Percentiles rank a stretch among this genome's conserved stretches.
These are phyloP conservation scores for Aspergillus pseudoglaucus DNA, from an alignment of 2,329 filamentous ascomycete species.

Conservation along the genomic window DNA sequence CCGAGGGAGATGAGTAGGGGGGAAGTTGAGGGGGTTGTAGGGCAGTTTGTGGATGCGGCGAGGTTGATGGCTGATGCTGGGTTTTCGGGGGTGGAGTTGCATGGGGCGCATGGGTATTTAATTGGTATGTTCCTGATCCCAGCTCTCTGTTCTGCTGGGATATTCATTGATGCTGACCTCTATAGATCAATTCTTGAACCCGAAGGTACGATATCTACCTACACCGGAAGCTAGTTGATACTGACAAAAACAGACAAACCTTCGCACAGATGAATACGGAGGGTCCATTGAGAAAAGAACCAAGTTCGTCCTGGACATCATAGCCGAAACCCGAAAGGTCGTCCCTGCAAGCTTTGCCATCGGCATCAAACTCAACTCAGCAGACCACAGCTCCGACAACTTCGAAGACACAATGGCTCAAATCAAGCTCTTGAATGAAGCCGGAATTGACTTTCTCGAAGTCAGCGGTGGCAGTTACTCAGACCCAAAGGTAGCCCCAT, in stretches of 20 bases:
- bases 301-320: constrained; percentile 41
- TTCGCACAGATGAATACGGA: constrained; percentile 44
- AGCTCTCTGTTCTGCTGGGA: too few species aligned
- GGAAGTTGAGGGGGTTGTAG: constrained; percentile 51
- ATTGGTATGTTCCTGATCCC: constrained; percentile 41
- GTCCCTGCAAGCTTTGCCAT: constrained; percentile 41
- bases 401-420: constrained; percentile 53
- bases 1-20: constrained; percentile 51
- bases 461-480: constrained; percentile 59
- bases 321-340: constrained; percentile 35
- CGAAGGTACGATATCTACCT: constrained; percentile 22
- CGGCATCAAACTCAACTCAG: constrained; percentile 47
- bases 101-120: constrained; percentile 48
- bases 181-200: constrained; percentile 31
- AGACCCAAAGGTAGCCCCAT: constrained; percentile 39
- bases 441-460: constrained; percentile 59
- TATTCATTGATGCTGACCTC: too few species aligned
- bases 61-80: constrained; percentile 44
- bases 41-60: constrained; percentile 49
- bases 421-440: constrained; percentile 39
- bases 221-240: too few species aligned
- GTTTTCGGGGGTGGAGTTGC: constrained; percentile 49
- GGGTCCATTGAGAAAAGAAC: constrained; percentile 42
- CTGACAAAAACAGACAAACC: constrained; percentile 33
- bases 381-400: constrained; percentile 36